These are phyloP conservation scores for Vachellia pachyceras DNA, from an alignment of 306 rosid species.

Conservation along the genomic window DNA sequence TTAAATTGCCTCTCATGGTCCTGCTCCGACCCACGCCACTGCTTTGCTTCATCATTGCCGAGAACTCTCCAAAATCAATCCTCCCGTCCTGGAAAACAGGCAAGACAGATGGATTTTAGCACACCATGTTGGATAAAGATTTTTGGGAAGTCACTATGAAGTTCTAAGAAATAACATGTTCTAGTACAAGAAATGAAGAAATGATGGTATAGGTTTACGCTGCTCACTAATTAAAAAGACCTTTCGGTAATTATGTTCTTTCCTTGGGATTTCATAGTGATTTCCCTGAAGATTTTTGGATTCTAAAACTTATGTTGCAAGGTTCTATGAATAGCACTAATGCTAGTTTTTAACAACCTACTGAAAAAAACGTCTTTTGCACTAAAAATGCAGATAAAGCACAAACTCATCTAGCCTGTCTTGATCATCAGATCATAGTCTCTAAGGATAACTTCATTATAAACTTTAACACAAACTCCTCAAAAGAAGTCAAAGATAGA, in stretches of 20 bases:
- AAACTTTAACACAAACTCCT: not conserved
- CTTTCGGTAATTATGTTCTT: too few relatives aligned
- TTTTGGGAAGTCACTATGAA: too few relatives aligned
- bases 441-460: not conserved
- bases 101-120: not conserved
- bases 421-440: not conserved
- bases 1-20: conserved; percentile 69
- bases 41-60: conserved; percentile 84
- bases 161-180: too few relatives aligned
- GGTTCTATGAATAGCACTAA: not conserved
- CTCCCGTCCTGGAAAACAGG: conserved; percentile 70
- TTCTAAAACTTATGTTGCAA: not conserved
- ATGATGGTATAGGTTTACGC: too few relatives aligned
- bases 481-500: not conserved
- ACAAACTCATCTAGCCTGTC: not conserved
- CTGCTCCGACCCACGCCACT: conserved; percentile 63
- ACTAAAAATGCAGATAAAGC: not conserved
- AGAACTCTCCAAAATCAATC: conserved; percentile 85
- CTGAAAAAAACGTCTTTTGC: not conserved
- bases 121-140: too few relatives aligned
- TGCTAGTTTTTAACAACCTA: not conserved
- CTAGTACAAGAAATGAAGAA: too few relatives aligned
- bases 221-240: too few relatives aligned
- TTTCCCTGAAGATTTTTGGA: too few relatives aligned
- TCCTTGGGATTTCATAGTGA: too few relatives aligned